phyloP scores from a whole-genome alignment of 2,329 filamentous ascomycete genomes.

The Diaporthe caulivora region DNA sequence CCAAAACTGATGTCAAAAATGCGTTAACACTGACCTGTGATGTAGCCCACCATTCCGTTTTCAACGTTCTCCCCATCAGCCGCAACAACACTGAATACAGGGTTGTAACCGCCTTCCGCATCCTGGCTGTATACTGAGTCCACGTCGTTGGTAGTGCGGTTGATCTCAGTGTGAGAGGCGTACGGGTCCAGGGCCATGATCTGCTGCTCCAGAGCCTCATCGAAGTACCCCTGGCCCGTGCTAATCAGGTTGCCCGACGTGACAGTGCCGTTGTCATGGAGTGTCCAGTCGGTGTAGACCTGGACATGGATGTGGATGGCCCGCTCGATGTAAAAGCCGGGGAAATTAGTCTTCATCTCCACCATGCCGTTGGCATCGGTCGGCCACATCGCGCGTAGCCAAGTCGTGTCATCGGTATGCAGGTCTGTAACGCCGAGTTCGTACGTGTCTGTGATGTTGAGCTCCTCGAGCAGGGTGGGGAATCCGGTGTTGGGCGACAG shows the following conservation, averaged over 20 bases:
- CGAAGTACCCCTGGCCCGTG: slow-evolving; percentile 24
- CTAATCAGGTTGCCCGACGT: slow-evolving; percentile 20
- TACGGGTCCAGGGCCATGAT: slow-evolving; percentile 31
- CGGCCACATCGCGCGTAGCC: slow-evolving; percentile 32
- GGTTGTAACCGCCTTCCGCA: slow-evolving; percentile 27
- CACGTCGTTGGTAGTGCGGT: slow-evolving; percentile 26
- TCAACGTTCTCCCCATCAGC: slow-evolving; percentile 31
- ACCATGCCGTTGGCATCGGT: slow-evolving; percentile 27
- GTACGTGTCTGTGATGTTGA: slow-evolving; percentile 30
- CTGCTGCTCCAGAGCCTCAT: slow-evolving; percentile 22
- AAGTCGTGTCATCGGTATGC: slow-evolving; percentile 32
- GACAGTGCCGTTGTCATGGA: slow-evolving; percentile 27
- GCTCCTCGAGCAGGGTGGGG: background rate
- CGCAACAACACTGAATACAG: slow-evolving; percentile 26
- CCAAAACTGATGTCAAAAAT: background rate
- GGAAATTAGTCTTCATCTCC: slow-evolving; percentile 32
- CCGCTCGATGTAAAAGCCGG: slow-evolving; percentile 28
- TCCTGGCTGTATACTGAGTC: slow-evolving; percentile 26
- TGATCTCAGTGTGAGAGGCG: slow-evolving; percentile 26
- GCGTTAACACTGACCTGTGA: slow-evolving; percentile 2
- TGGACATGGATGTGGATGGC: slow-evolving; percentile 35
- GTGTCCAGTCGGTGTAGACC: slow-evolving; percentile 29
- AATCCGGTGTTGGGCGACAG: slow-evolving; percentile 29
- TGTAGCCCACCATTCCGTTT: slow-evolving; percentile 34
- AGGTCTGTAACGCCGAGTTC: slow-evolving; percentile 23